phyloP scores from a whole-genome alignment of 768 basidiomycete species.

The Macrocybe gigantea region DNA sequence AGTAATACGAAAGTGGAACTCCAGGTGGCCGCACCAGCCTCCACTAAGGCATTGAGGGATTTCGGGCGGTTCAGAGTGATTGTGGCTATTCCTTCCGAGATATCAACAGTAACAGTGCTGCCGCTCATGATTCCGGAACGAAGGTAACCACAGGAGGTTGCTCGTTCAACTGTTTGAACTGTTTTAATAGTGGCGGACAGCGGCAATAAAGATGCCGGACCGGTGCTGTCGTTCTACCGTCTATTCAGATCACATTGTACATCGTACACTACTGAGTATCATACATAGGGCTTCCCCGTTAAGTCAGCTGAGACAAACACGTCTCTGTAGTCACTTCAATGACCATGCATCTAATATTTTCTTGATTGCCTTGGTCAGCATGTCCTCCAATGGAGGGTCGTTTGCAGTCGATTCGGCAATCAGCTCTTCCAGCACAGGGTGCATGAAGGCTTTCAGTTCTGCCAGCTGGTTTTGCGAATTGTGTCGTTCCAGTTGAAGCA shows the following conservation, averaged over 20 bases:
- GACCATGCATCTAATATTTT: conserved; percentile 37
- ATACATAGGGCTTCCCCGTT: too few relatives aligned
- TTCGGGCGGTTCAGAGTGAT: conserved; percentile 61
- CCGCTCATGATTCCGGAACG: background rate
- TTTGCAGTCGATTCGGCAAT: conserved; percentile 24
- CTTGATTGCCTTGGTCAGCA: conserved; percentile 32
- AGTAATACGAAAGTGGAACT: background rate
- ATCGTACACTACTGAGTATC: too few relatives aligned
- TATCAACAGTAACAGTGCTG: conserved; percentile 24
- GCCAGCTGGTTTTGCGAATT: too few relatives aligned
- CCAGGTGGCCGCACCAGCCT: conserved; percentile 30
- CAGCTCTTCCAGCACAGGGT: conserved; percentile 46
- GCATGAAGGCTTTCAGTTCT: conserved; percentile 10
- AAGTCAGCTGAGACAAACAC: too few relatives aligned
- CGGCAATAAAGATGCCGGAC: too few relatives aligned
- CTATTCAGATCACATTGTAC: too few relatives aligned
- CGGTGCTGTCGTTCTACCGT: too few relatives aligned
- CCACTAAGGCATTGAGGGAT: conserved; percentile 54
- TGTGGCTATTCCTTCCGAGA: conserved; percentile 58
- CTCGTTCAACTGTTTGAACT: background rate
- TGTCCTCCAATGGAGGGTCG: conserved; percentile 22
- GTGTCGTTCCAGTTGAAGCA: conserved; percentile 58
- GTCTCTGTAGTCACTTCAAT: conserved; percentile 1
- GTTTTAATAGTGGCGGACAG: too few relatives aligned
- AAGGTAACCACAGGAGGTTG: background rate